Conservation (phyloP, 768 basidiomycete species). For the Zangia roseola region DNA sequence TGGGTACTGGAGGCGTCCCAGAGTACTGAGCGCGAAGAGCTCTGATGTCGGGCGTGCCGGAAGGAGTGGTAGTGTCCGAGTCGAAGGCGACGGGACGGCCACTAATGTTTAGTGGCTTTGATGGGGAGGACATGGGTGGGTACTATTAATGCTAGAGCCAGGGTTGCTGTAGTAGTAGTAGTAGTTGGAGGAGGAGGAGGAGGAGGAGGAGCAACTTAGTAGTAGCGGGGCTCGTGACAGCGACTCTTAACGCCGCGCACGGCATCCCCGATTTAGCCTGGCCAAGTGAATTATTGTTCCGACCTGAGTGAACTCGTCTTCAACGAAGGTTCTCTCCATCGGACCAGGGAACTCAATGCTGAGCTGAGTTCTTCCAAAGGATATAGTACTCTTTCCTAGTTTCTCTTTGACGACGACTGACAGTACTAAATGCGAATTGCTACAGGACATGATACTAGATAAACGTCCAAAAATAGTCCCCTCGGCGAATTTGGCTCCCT, state of each 20-base stretch:
- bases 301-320: too few relatives aligned
- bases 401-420: too few relatives aligned
- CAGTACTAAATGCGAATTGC: too few relatives aligned
- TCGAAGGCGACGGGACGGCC: constrained; percentile 13
- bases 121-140: constrained; percentile 49
- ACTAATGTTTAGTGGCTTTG: constrained; percentile 53
- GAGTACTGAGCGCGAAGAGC: constrained; percentile 66
- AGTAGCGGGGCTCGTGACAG: not conserved
- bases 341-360: too few relatives aligned
- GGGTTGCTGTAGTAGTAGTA: not conserved
- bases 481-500: too few relatives aligned
- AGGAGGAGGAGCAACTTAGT: not conserved
- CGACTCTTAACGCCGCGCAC: not conserved
- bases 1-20: constrained; percentile 49
- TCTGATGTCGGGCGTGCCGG: constrained; percentile 65
- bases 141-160: not conserved
- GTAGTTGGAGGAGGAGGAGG: not conserved
- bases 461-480: too few relatives aligned
- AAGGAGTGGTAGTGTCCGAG: constrained; percentile 32
- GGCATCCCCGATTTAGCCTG: not conserved
- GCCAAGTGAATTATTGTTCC: not conserved
- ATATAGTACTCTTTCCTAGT: too few relatives aligned
- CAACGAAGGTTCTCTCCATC: too few relatives aligned
- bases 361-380: too few relatives aligned
- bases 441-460: too few relatives aligned